Evolutionary conservation across 2,329 filamentous ascomycete species (phyloP).

Genomic region (Diaporthe humulicola): DNA sequence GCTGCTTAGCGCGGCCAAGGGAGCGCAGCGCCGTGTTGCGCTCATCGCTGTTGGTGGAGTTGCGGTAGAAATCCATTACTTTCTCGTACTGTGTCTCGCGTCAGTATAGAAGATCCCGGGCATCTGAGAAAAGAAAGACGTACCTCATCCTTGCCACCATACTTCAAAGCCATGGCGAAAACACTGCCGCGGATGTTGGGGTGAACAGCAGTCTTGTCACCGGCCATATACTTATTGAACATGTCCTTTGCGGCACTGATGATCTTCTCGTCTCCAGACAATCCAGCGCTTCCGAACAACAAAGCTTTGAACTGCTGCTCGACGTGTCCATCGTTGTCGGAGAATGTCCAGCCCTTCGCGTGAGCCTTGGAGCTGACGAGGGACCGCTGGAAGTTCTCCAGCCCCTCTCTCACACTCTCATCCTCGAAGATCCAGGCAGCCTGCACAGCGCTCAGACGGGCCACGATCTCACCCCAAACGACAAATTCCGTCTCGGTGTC

Average conservation of each 20-base stretch:
- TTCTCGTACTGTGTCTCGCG: conserved; percentile 73
- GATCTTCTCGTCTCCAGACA: conserved; percentile 83
- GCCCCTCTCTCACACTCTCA: conserved; percentile 76
- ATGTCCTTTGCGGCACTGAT: conserved; percentile 88
- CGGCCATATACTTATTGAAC: conserved; percentile 86
- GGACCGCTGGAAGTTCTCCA: conserved; percentile 86
- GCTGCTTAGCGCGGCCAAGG: conserved; percentile 82
- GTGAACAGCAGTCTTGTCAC: conserved; percentile 86
- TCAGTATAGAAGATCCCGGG: conserved; percentile 36
- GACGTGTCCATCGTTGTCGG: conserved; percentile 86
- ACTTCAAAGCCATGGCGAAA: conserved; percentile 85
- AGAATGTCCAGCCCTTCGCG: conserved; percentile 89
- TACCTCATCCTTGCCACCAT: conserved; percentile 87
- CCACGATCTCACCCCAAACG: conserved; percentile 93
- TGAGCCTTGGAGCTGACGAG: conserved; percentile 86
- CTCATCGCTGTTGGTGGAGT: conserved; percentile 84
- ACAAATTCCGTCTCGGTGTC: conserved; percentile 89
- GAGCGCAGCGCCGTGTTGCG: conserved; percentile 90
- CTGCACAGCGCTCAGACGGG: conserved; percentile 82
- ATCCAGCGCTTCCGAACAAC: conserved; percentile 86
- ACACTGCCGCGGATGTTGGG: conserved; percentile 92
- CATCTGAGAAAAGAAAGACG: conserved; percentile 43
- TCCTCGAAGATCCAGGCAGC: conserved; percentile 93
- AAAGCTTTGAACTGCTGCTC: conserved; percentile 95
- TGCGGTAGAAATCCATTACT: conserved; percentile 81